phyloP scores from a whole-genome alignment of 225 moss, liverwort and hornwort genomes.

The Takakia lepidozioides region DNA sequence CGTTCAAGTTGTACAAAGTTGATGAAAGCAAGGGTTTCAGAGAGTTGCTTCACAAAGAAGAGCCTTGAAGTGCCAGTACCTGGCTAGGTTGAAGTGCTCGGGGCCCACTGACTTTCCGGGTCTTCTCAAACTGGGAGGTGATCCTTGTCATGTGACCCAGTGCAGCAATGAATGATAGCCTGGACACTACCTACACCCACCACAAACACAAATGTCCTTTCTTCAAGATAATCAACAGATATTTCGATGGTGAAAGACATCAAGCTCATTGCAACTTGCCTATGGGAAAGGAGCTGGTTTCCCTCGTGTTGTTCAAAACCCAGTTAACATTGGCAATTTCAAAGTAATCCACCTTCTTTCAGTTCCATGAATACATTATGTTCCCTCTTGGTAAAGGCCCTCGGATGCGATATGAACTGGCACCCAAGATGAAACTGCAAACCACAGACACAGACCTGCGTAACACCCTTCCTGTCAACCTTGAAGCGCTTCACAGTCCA shows the following conservation, averaged over 20 bases:
- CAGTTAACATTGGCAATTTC: too few species aligned
- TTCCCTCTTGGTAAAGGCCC: not conserved
- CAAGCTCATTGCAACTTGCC: too few species aligned
- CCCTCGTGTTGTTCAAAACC: too few species aligned
- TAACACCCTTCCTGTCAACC: conserved; percentile 99
- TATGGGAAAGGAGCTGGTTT: too few species aligned
- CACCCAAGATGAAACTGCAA: too few species aligned
- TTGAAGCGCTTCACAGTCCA: conserved; percentile 99
- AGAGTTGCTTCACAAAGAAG: too few species aligned
- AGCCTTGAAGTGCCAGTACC: too few species aligned
- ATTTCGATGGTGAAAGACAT: too few species aligned
- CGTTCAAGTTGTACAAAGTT: too few species aligned
- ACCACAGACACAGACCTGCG: conserved; percentile 69
- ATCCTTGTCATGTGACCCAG: conserved; percentile 99
- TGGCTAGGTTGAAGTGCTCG: conserved; percentile 98
- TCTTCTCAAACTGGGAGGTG: conserved; percentile 97
- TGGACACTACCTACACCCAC: conserved; percentile 73
- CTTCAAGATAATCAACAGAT: not conserved
- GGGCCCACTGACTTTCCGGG: conserved; percentile 99
- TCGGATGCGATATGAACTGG: not conserved
- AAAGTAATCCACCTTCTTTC: too few species aligned
- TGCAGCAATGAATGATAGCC: conserved; percentile 98
- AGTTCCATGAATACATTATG: too few species aligned
- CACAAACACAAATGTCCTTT: conserved; percentile 1
- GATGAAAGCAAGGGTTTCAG: too few species aligned